Percentiles rank a stretch among this genome's conserved stretches.
phyloP scores from a whole-genome alignment of 148 eudicot genomes.

The Limonium bicolor region DNA sequence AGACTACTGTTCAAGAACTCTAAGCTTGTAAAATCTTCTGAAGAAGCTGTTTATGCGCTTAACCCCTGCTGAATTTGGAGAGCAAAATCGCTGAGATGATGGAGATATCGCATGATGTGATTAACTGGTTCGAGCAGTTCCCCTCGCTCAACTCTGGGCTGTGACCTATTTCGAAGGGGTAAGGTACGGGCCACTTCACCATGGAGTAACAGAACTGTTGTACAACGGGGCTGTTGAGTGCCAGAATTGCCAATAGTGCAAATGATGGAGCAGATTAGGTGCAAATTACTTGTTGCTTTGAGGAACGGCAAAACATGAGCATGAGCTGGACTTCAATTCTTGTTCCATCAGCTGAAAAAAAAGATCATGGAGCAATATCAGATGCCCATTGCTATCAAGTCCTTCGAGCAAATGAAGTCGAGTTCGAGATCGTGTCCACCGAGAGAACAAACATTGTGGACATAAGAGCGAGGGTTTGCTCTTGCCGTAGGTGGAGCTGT shows the following conservation, averaged over 20 bases:
- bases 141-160: conserved; percentile 89
- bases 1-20: conserved; percentile 87
- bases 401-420: conserved; percentile 92
- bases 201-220: conserved; percentile 57
- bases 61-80: conserved; percentile 71
- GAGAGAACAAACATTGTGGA: conserved; percentile 96
- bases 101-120: conserved; percentile 57
- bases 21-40: conserved; percentile 80
- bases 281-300: conserved; percentile 58
- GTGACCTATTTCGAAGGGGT: conserved; percentile 94
- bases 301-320: conserved; percentile 40
- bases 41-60: conserved; percentile 93
- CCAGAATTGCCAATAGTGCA: conserved; percentile 93
- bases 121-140: conserved; percentile 62
- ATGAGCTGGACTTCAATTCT: conserved; percentile 60
- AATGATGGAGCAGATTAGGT: conserved; percentile 88
- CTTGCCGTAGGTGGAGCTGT: conserved; percentile 89
- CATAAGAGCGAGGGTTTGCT: conserved; percentile 62
- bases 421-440: conserved; percentile 93
- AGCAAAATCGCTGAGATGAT: conserved; percentile 77
- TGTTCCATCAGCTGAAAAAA: conserved; percentile 85
- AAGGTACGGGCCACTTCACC: conserved; percentile 77
- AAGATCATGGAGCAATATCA: conserved; percentile 63
- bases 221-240: conserved; percentile 90
- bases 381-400: conserved; percentile 90